Conservation (phyloP, 805 yeast species). For the Wickerhamomyces sydowiorum region DNA sequence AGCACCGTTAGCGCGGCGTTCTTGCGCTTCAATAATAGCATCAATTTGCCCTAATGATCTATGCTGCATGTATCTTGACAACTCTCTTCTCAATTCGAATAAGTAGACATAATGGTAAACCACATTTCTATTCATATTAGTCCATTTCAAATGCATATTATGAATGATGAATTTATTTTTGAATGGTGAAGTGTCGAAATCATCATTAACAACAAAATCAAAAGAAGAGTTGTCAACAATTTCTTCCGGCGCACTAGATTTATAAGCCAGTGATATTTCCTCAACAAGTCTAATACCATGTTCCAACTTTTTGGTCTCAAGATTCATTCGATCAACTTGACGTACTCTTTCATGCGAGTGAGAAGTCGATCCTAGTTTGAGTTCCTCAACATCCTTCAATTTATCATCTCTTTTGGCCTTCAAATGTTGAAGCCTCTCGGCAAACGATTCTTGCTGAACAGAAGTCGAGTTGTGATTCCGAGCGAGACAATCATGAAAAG, state of each 20-base stretch:
- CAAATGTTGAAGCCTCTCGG: slow-evolving; percentile 11
- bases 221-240: slow-evolving; percentile 5
- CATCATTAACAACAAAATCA: slow-evolving; percentile 9
- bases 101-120: slow-evolving; percentile 54
- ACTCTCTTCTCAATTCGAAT: slow-evolving; percentile 38
- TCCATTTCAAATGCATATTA: slow-evolving; percentile 74
- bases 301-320: slow-evolving; percentile 17
- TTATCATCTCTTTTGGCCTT: slow-evolving; percentile 29
- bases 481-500: slow-evolving; percentile 56
- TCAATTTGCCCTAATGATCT: slow-evolving; percentile 46
- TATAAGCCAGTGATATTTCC: slow-evolving; percentile 7
- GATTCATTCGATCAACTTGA: slow-evolving; percentile 11
- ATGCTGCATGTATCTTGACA: slow-evolving; percentile 37
- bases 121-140: slow-evolving; percentile 58
- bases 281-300: slow-evolving; percentile 16
- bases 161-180: slow-evolving; percentile 67
- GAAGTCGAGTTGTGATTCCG: slow-evolving; percentile 34
- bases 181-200: slow-evolving; percentile 14
- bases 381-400: slow-evolving; percentile 13
- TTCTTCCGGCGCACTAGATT: slow-evolving; percentile 2
- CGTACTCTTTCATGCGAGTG: slow-evolving; percentile 9
- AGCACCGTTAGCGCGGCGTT: slow-evolving; percentile 1
- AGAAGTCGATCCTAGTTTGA: slow-evolving; percentile 20
- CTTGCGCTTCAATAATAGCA: slow-evolving; percentile 38
- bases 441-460: slow-evolving; percentile 36